Base-by-base conservation (phyloP, 768 basidiomycete species). In the Trametes maxima region DNA sequence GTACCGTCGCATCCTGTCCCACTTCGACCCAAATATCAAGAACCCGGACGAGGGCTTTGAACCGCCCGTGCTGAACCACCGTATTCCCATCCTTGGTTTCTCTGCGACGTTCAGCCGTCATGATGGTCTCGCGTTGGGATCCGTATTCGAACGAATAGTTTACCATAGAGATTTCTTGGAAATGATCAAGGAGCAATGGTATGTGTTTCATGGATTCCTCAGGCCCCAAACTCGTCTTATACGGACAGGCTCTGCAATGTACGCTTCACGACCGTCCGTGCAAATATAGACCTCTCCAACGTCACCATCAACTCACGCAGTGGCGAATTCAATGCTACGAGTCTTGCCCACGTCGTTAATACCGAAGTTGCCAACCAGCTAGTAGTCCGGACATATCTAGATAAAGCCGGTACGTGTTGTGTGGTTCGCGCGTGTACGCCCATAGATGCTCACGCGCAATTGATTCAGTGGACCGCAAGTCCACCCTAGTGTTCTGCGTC, bases 161-260 rank as follows among this genome's bases (percentile, higher is more conserved):
- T 98, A 93, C 71, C 95, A 98, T 71, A 84, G 85, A 17, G 92
- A 94, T 65, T 94, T 97, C 67, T 73, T 93, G 13, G 87, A 92
- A 53, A 95, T 98, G 95, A 90, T 98, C 63, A 86, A 89, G 65
- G 94, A 94, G 54, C 83, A 92, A 72, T 98, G 95, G 95, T 88
- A 65, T 43, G 76, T 57, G 7, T n/a, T n/a, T n/a, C n/a, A n/a
- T n/a, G n/a, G n/a, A n/a, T n/a, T n/a, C n/a, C n/a, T n/a, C n/a
- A n/a, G n/a, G n/a, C 33, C n/a, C 14, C 12, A 2, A 16, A 42
- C 14, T 8, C 40, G n/a, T 2, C n/a, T 22, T 2, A 33, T 24
- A n/a, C 13, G 12, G 22, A 22, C 61, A 83, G 94, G 95, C 82
- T 98, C 33, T 93, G 92, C 63, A 85, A 88, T 48, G 88, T 95